phyloP scores from a whole-genome alignment of 129 eudicot species.

The Helianthus tuberosus region DNA sequence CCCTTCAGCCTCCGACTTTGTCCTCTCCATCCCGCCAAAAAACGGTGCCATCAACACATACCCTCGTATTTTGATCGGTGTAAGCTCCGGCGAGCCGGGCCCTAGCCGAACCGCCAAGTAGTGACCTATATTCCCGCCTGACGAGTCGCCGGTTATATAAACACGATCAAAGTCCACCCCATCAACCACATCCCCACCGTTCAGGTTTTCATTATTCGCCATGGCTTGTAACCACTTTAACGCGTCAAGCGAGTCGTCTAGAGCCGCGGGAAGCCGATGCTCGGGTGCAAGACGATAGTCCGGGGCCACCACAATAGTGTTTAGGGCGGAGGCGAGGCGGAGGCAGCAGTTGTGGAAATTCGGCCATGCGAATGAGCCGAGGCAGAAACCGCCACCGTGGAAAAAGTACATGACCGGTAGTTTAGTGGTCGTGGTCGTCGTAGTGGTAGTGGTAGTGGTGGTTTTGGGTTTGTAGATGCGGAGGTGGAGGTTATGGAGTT shows the following conservation, averaged over 20 bases:
- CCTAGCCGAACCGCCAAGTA: slow-evolving; percentile 72
- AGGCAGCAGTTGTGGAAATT: slow-evolving; percentile 67
- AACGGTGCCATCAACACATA: slow-evolving; percentile 83
- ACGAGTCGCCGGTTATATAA: slow-evolving; percentile 72
- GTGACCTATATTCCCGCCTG: slow-evolving; percentile 92
- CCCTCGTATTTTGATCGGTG: slow-evolving; percentile 66
- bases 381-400: slow-evolving; percentile 90
- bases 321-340: slow-evolving; percentile 60
- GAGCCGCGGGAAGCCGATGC: slow-evolving; percentile 79
- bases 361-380: slow-evolving; percentile 79
- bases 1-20: slow-evolving; percentile 74
- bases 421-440: slow-evolving; percentile 19
- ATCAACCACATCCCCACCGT: slow-evolving; percentile 39
- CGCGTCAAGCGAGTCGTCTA: slow-evolving; percentile 54
- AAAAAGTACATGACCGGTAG: slow-evolving; percentile 62
- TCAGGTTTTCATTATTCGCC: slow-evolving; percentile 1
- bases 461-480: slow-evolving; percentile 81
- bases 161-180: slow-evolving; percentile 59
- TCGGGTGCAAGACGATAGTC: slow-evolving; percentile 95
- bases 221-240: slow-evolving; percentile 56
- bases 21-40: slow-evolving; percentile 78
- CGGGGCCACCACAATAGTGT: slow-evolving; percentile 66
- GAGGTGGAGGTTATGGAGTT: slow-evolving; percentile 47
- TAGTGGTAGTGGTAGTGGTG: not conserved
- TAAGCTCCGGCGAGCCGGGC: slow-evolving; percentile 52